Evolutionary conservation across 2,329 filamentous ascomycete species (phyloP).

Genomic region (Fusarium verrucosum): DNA sequence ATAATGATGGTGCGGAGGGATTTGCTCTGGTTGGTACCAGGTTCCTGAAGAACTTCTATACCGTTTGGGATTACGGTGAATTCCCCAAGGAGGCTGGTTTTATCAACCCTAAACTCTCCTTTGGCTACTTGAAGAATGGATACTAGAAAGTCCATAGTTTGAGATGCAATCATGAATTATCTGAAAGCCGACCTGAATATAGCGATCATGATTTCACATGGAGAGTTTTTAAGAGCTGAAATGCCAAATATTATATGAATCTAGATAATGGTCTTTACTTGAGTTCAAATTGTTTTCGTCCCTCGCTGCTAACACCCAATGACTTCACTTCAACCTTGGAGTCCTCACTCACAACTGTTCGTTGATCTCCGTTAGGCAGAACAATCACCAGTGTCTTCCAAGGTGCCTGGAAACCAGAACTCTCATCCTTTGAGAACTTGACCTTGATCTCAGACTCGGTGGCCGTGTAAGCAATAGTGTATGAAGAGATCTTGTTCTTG

Average conservation of each 20-base stretch:
- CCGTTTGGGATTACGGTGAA: conserved; percentile 47
- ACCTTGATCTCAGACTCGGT: conserved; percentile 38
- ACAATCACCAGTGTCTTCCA: conserved; percentile 49
- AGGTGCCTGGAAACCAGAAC: conserved; percentile 46
- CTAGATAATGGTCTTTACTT: background rate
- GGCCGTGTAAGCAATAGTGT: conserved; percentile 44
- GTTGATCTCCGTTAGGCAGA: conserved; percentile 46
- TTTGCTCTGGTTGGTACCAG: conserved; percentile 46
- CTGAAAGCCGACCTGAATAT: too few species aligned
- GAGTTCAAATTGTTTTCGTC: background rate
- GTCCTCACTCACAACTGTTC: background rate
- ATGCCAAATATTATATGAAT: background rate
- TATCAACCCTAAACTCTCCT: conserved; percentile 31
- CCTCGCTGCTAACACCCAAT: conserved; percentile 4
- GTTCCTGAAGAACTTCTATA: conserved; percentile 48
- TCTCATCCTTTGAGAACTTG: conserved; percentile 45
- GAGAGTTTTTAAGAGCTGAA: too few species aligned
- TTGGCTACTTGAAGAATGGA: conserved; percentile 37
- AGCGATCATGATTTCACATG: too few species aligned
- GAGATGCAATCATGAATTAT: too few species aligned
- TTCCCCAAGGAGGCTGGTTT: background rate
- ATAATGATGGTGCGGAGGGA: conserved; percentile 34
- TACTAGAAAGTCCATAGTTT: too few species aligned
- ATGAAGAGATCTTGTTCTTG: conserved; percentile 48
- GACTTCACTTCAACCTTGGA: background rate